Evolutionary conservation across 148 eudicot genomes (phyloP).

Genomic region (Fagopyrum homotropicum): DNA sequence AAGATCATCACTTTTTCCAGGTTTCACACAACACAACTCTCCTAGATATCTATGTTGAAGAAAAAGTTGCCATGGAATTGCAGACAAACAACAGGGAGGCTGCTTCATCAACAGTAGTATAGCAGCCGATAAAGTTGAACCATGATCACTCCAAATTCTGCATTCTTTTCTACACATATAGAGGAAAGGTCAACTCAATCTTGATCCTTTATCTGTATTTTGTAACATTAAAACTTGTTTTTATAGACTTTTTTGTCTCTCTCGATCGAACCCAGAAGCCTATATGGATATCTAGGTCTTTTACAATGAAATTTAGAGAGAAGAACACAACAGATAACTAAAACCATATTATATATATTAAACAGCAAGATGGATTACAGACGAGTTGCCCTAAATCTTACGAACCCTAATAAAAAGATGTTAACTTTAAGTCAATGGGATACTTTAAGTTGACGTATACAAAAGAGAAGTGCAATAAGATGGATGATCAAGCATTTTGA

Average conservation of each 20-base stretch:
- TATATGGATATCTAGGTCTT: no score
- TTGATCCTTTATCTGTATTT: not conserved
- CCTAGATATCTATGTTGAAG: not conserved
- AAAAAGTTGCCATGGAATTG: not conserved
- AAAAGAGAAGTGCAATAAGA: not conserved
- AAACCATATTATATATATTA: no score
- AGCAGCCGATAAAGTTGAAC: not conserved
- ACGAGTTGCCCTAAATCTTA: no score
- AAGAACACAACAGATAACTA: no score
- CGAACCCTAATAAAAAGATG: no score
- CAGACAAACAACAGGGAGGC: not conserved
- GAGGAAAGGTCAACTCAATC: slow-evolving; percentile 3
- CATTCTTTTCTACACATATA: not conserved
- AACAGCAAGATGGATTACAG: no score
- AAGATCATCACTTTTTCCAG: slow-evolving; percentile 1
- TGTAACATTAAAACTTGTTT: not conserved
- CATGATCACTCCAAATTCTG: not conserved
- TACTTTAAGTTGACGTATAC: no score
- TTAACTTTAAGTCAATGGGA: no score
- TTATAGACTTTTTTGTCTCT: not conserved
- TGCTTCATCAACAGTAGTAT: not conserved
- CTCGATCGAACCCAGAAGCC: no score
- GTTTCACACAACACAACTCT: not conserved
- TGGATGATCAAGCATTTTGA: not conserved
- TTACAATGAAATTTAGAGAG: no score